A percentile compares a stretch with the other conserved stretches of the same genome.
Evolutionary conservation across 148 eudicot species (phyloP).

Genomic region (Spergularia marina): DNA sequence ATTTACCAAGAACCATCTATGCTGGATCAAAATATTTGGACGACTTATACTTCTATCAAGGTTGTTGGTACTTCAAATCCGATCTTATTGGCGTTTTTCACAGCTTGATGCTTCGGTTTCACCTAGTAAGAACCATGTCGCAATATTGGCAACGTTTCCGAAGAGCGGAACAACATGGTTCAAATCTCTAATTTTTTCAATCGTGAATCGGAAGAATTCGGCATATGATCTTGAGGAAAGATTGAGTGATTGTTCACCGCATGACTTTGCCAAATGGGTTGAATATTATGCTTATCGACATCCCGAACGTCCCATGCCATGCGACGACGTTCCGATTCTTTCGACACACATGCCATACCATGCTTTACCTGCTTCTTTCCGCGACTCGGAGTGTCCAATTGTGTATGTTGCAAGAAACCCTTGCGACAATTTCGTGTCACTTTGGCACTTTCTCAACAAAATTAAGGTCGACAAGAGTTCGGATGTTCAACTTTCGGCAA

Average conservation of each 20-base stretch:
- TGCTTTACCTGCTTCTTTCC: neutral
- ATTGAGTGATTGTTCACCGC: neutral
- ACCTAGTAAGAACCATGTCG: neutral
- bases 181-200: neutral
- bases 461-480: neutral
- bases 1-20: neutral
- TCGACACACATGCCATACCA: neutral
- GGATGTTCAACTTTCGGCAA: neutral
- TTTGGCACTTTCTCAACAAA: neutral
- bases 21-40: neutral
- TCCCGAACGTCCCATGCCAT: neutral
- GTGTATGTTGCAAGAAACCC: neutral
- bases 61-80: neutral
- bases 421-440: neutral
- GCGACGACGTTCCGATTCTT: neutral
- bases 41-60: neutral
- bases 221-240: neutral
- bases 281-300: neutral
- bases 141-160: neutral
- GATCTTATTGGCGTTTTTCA: neutral
- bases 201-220: neutral
- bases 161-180: conserved; percentile 1
- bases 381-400: too few species aligned
- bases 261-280: neutral
- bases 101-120: too few species aligned